Evolutionary conservation across 148 eudicot genomes (phyloP).

Genomic region (Rhododendron ferrugineum): DNA sequence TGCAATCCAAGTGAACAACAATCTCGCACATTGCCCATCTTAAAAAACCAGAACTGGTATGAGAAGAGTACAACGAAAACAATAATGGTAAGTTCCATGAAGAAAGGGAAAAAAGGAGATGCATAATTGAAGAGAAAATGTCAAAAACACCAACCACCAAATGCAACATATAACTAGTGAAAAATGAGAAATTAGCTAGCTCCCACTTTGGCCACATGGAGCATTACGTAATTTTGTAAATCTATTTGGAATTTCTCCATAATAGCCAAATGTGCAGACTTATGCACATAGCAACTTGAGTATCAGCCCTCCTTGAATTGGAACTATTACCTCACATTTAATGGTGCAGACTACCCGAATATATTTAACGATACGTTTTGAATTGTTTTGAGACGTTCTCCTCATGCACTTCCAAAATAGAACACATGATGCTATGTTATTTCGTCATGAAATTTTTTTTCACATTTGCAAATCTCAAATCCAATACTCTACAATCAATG

Average conservation of each 20-base stretch:
- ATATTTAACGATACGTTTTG: neutral
- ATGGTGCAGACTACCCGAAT: neutral
- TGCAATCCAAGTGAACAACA: neutral
- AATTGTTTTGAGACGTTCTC: neutral
- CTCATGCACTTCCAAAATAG: neutral
- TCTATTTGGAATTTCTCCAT: neutral
- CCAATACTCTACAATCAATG: neutral
- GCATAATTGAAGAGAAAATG: neutral
- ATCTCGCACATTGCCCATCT: neutral
- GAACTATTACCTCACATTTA: neutral
- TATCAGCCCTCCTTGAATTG: neutral
- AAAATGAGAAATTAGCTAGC: neutral
- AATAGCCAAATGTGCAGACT: neutral
- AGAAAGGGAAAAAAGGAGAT: neutral
- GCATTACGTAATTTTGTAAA: neutral
- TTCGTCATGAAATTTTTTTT: neutral
- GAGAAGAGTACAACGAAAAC: neutral
- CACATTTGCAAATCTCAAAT: neutral
- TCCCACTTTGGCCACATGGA: neutral
- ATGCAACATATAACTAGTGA: neutral
- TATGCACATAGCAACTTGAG: neutral
- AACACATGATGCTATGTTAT: neutral
- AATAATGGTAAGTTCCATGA: neutral
- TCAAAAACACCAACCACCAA: neutral
- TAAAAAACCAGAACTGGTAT: neutral